phyloP scores from a whole-genome alignment of 23 red algal species.

The Chondrus crispus region DNA sequence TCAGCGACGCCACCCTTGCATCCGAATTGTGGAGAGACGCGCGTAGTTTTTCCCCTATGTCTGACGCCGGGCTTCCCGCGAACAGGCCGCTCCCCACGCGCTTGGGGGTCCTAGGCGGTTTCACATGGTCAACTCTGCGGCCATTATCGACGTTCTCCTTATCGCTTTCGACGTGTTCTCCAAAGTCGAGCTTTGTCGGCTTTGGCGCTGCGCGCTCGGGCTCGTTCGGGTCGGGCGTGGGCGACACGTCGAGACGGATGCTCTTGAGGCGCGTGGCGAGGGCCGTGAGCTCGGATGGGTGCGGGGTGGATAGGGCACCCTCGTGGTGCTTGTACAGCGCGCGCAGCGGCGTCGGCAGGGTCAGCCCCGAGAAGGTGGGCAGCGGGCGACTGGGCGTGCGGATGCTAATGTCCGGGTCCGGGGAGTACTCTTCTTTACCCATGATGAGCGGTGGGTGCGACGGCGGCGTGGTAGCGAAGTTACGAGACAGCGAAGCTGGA shows the following conservation, averaged over 20 bases:
- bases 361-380: not conserved
- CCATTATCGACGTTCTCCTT: no score
- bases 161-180: not conserved
- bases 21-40: no score
- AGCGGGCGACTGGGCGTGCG: not conserved
- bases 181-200: not conserved
- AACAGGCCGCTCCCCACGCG: no score
- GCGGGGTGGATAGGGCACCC: not conserved
- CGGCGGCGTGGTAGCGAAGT: not conserved
- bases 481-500: not conserved
- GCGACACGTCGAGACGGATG: conserved; percentile 6
- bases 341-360: not conserved
- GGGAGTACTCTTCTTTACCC: not conserved
- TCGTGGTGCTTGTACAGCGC: not conserved
- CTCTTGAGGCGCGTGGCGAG: conserved; percentile 9
- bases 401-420: not conserved
- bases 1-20: no score
- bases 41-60: no score
- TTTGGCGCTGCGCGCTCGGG: not conserved
- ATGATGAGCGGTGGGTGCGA: not conserved
- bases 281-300: conserved; percentile 49
- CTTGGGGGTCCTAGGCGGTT: no score
- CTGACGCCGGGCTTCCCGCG: no score
- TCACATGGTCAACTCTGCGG: no score
- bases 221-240: not conserved